Conservation (phyloP, 352 stramenopile species). For the Phytophthora syringae region DNA sequence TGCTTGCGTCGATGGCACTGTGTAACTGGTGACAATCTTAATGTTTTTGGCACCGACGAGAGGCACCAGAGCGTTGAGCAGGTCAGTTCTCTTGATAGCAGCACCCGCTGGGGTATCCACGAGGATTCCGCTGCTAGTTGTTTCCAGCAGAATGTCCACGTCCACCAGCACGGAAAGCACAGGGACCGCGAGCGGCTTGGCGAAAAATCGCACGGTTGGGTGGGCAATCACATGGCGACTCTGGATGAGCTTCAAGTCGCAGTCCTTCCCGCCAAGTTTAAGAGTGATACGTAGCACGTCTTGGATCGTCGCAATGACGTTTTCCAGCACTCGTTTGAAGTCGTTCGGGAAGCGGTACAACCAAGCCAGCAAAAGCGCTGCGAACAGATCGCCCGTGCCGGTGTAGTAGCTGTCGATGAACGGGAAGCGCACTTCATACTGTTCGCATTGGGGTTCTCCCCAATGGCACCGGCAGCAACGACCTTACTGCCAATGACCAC, state of each 20-base stretch:
- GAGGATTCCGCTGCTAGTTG: constrained; percentile 12
- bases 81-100: constrained; percentile 18
- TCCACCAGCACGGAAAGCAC: constrained; percentile 38
- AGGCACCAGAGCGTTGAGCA: constrained; percentile 25
- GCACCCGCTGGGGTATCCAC: constrained; percentile 25
- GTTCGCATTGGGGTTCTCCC: constrained; percentile 48
- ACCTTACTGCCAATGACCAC: constrained; percentile 76
- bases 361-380: constrained; percentile 83
- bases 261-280: constrained; percentile 65
- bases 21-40: constrained; percentile 36
- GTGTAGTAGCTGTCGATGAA: constrained; percentile 87
- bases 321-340: constrained; percentile 76
- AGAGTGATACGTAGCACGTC: constrained; percentile 78
- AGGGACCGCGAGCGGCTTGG: constrained; percentile 45
- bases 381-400: constrained; percentile 84
- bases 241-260: constrained; percentile 87
- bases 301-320: constrained; percentile 83
- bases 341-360: constrained; percentile 64
- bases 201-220: constrained; percentile 53
- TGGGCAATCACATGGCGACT: constrained; percentile 76
- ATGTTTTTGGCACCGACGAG: constrained; percentile 33
- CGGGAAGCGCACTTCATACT: constrained; percentile 82
- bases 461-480: constrained; percentile 8
- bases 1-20: constrained; percentile 25
- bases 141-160: constrained; percentile 33